Evolutionary conservation across 208 protist genomes (phyloP).

Genomic region (Acanthamoeba quina): DNA sequence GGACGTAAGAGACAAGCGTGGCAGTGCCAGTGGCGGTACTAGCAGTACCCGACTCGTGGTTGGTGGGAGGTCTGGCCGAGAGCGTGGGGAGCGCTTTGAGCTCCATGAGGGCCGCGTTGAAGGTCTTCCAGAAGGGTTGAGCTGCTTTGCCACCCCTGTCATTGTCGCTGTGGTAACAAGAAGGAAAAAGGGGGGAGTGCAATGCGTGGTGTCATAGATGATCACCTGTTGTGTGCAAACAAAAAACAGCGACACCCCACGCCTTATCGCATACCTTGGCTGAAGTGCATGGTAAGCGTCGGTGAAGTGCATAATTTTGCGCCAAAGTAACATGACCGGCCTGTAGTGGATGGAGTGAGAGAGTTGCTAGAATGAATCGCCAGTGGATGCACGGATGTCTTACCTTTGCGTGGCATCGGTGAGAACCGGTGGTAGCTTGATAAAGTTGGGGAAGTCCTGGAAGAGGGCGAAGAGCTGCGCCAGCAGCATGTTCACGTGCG

Average conservation of each 20-base stretch:
- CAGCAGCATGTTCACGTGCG: background rate
- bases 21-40: too few species aligned
- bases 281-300: background rate
- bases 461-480: background rate
- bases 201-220: background rate
- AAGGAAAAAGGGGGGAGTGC: background rate
- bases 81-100: background rate
- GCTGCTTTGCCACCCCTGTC: background rate
- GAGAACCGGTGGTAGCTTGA: background rate
- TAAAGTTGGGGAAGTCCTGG: conserved; percentile 23
- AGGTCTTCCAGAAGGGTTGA: conserved; percentile 2
- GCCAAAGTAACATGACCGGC: conserved; percentile 1
- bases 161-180: background rate
- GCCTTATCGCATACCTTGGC: background rate
- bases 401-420: background rate
- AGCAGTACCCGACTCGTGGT: background rate
- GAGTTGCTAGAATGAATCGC: too few species aligned
- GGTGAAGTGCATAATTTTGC: background rate
- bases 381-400: too few species aligned
- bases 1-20: background rate
- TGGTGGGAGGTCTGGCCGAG: background rate
- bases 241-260: background rate
- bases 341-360: background rate
- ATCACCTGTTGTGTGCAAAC: too few species aligned
- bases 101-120: background rate